Conservation (phyloP, 208 protist genomes). For the Trypanosoma mega region DNA sequence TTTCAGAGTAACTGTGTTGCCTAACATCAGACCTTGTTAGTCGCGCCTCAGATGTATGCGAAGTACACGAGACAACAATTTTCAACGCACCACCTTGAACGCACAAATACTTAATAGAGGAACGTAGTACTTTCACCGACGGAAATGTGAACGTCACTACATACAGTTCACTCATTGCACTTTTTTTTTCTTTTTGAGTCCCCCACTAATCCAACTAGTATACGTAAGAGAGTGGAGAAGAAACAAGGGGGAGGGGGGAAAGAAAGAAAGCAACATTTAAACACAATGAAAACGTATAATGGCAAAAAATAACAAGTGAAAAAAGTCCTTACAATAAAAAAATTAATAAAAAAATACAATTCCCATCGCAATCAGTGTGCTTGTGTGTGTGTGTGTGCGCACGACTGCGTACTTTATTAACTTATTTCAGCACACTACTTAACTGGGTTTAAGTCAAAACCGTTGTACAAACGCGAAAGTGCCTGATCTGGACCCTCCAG, state of each 20-base stretch:
- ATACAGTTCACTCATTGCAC: neutral
- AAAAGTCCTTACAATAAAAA: neutral
- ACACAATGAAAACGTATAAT: too few relatives aligned
- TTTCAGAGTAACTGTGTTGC: constrained; percentile 58
- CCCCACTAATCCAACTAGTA: neutral
- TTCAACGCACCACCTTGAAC: constrained; percentile 15
- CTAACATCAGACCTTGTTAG: constrained; percentile 44
- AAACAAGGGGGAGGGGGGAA: too few relatives aligned
- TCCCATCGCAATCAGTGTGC: too few relatives aligned
- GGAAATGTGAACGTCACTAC: constrained; percentile 24
- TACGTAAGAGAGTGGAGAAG: too few relatives aligned
- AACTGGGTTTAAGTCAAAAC: constrained; percentile 58
- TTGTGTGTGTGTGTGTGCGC: too few relatives aligned
- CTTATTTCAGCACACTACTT: neutral
- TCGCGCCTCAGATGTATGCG: constrained; percentile 11
- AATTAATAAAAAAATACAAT: too few relatives aligned
- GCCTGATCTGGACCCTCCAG: constrained; percentile 77
- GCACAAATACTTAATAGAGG: constrained; percentile 25
- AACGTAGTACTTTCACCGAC: constrained; percentile 19
- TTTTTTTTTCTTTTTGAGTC: neutral
- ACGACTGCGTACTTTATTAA: too few relatives aligned
- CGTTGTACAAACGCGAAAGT: constrained; percentile 60
- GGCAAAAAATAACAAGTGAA: too few relatives aligned
- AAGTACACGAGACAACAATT: constrained; percentile 5
- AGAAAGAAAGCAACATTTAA: too few relatives aligned